These are phyloP conservation scores for Aspergillus sp. DNA, from an alignment of 2,329 filamentous ascomycete genomes.

Conservation along the genomic window DNA sequence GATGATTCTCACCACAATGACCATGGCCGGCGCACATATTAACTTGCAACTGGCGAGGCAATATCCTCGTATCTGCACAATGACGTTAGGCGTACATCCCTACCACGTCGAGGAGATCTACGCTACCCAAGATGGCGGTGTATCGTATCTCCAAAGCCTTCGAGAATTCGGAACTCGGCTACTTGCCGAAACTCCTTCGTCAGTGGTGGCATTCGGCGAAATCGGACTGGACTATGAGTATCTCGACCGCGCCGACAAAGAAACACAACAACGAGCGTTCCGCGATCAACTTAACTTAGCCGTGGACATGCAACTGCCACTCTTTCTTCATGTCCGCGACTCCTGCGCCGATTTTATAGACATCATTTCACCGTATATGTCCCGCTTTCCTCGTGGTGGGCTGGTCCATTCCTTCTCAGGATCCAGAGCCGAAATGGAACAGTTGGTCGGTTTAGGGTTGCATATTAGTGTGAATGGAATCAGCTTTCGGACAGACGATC, in stretches of 20 bases:
- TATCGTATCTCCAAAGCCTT: slow-evolving; percentile 18
- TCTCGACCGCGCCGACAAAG: slow-evolving; percentile 46
- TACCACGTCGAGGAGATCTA: slow-evolving; percentile 53
- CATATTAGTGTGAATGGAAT: slow-evolving; percentile 55
- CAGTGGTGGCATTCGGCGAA: slow-evolving; percentile 52
- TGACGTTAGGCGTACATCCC: slow-evolving; percentile 55
- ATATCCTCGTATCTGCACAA: slow-evolving; percentile 40
- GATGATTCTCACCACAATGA: slow-evolving; percentile 38
- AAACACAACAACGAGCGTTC: slow-evolving; percentile 45
- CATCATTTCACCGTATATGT: slow-evolving; percentile 45
- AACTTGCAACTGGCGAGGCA: slow-evolving; percentile 42
- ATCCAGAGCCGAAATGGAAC: slow-evolving; percentile 52
- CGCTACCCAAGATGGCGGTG: slow-evolving; percentile 7
- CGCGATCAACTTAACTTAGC: slow-evolving; percentile 46
- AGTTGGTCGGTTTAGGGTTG: slow-evolving; percentile 41
- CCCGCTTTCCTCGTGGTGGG: slow-evolving; percentile 50
- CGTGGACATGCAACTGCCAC: slow-evolving; percentile 36
- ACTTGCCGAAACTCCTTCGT: slow-evolving; percentile 27
- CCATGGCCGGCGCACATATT: slow-evolving; percentile 43
- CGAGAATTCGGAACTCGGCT: slow-evolving; percentile 22
- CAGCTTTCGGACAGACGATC: slow-evolving; percentile 44
- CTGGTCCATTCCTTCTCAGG: slow-evolving; percentile 92
- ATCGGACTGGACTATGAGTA: slow-evolving; percentile 55
- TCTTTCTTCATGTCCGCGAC: slow-evolving; percentile 41
- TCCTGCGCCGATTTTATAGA: slow-evolving; percentile 48